Conservation (phyloP, 495 filamentous ascomycete genomes). For the Terfezia claveryi region DNA sequence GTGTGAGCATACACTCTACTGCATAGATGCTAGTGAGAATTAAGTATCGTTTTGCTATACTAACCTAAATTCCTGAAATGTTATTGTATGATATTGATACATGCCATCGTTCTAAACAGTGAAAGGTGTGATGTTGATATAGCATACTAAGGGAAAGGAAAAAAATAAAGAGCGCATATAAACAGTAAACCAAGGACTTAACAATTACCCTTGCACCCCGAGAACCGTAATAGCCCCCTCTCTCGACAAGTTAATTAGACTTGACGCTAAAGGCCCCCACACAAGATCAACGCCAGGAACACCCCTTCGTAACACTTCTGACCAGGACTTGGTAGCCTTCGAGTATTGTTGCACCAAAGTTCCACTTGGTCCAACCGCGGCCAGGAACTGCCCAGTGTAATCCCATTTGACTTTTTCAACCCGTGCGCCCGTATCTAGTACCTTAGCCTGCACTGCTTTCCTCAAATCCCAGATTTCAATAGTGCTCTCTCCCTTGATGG, state of each 20-base stretch:
- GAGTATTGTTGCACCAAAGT: conserved; percentile 71
- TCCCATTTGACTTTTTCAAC: conserved; percentile 65
- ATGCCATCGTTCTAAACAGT: background rate
- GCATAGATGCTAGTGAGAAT: no score
- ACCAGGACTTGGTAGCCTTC: conserved; percentile 69
- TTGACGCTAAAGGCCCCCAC: conserved; percentile 58
- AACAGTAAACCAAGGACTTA: background rate
- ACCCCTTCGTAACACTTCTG: conserved; percentile 58
- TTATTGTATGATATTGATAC: background rate
- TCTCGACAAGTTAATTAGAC: conserved; percentile 46
- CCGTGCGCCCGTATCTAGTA: conserved; percentile 56
- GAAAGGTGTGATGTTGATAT: conserved; percentile 4
- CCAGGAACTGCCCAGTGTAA: conserved; percentile 83
- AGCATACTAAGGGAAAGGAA: conserved; percentile 7
- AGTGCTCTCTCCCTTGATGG: conserved; percentile 44
- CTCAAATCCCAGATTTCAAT: conserved; percentile 81
- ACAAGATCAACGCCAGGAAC: conserved; percentile 46
- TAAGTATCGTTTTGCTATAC: no score
- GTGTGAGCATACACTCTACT: no score
- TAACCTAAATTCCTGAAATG: no score
- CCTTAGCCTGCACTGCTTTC: conserved; percentile 53
- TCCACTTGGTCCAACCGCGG: conserved; percentile 57
- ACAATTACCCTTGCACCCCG: conserved; percentile 20
- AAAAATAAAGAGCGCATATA: conserved; percentile 8
- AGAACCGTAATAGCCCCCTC: conserved; percentile 55